phyloP scores from a whole-genome alignment of 305 asterid species.

The Solanum hybrid region DNA sequence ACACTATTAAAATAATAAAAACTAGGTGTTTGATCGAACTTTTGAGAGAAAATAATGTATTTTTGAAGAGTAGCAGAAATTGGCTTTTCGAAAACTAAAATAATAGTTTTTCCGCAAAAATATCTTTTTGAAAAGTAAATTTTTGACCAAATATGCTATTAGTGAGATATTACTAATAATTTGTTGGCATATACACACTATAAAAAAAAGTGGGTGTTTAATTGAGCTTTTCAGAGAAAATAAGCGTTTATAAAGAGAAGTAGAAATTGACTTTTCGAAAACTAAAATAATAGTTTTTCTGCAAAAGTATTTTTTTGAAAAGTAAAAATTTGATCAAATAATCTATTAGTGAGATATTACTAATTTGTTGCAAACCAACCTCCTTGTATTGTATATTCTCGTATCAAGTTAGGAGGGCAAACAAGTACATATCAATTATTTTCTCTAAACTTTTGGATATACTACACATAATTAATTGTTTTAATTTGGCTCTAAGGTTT shows the following conservation, averaged over 20 bases:
- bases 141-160: neutral
- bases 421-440: neutral
- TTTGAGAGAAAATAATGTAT: neutral
- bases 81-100: neutral
- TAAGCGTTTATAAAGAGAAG: neutral
- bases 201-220: neutral
- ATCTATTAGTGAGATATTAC: neutral
- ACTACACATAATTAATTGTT: neutral
- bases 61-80: neutral
- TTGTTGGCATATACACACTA: neutral
- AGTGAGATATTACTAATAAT: neutral
- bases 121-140: neutral
- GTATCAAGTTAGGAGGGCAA: neutral
- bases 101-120: neutral
- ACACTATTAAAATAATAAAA: neutral
- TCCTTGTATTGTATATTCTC: neutral
- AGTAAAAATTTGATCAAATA: neutral
- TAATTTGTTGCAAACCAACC: neutral
- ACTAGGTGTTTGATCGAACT: too few species aligned
- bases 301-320: neutral
- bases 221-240: too few species aligned
- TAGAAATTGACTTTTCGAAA: too few species aligned
- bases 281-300: too few species aligned
- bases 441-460: neutral
- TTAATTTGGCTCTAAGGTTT: neutral